Percentiles rank a stretch among this genome's conserved stretches.
Conservation (phyloP, 805 yeast species). For the Candida bentonensis region DNA sequence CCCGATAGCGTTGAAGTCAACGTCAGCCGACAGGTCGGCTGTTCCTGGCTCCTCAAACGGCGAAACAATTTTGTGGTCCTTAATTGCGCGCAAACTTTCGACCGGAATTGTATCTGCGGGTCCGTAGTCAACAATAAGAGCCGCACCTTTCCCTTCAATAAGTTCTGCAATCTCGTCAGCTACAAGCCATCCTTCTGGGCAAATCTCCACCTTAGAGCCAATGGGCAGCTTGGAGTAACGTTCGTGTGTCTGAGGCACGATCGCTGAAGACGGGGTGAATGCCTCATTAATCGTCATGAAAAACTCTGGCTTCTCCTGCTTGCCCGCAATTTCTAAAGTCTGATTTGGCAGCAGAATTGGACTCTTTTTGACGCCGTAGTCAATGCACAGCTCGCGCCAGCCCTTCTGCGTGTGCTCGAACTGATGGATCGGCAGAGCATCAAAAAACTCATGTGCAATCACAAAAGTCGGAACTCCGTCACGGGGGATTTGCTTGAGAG, state of each 20-base stretch:
- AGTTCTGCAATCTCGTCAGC: constrained; percentile 37
- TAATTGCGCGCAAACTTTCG: constrained; percentile 62
- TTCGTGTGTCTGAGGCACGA: constrained; percentile 34
- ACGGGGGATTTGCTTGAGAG: constrained; percentile 19
- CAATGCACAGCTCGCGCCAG: constrained; percentile 71
- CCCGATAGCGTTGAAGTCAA: constrained; percentile 54
- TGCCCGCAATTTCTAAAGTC: constrained; percentile 8
- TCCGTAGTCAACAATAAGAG: constrained; percentile 69
- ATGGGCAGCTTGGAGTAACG: constrained; percentile 41
- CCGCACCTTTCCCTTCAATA: constrained; percentile 38
- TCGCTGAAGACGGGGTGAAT: constrained; percentile 46
- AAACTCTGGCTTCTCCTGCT: constrained; percentile 23
- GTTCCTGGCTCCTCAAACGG: constrained; percentile 68
- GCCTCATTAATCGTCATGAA: constrained; percentile 42
- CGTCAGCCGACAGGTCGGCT: constrained; percentile 73
- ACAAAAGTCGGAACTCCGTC: constrained; percentile 39
- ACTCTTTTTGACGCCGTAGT: constrained; percentile 23
- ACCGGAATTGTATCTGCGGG: constrained; percentile 46
- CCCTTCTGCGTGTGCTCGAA: constrained; percentile 47
- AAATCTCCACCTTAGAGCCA: constrained; percentile 53
- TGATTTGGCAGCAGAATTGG: constrained; percentile 15
- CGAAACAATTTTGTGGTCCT: constrained; percentile 54
- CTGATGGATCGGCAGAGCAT: constrained; percentile 67
- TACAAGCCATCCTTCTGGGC: constrained; percentile 56
- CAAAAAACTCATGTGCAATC: constrained; percentile 77